Evolutionary conservation across 2,329 filamentous ascomycete species (phyloP).

Genomic region (Penicillium sp.): DNA sequence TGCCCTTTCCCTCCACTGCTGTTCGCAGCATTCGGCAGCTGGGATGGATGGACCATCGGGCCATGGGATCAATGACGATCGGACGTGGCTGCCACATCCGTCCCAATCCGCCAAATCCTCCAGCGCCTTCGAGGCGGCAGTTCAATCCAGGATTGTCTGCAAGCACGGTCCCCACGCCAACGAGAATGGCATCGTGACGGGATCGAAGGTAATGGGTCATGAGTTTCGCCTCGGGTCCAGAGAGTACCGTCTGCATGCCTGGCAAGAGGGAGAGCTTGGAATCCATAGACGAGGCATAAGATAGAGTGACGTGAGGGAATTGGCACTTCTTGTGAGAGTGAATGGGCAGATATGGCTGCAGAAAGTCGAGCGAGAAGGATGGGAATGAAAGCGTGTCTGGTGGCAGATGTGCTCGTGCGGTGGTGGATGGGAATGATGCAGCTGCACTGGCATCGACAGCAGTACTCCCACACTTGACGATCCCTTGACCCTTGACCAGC

Average conservation of each 20-base stretch:
- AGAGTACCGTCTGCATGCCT: conserved; percentile 74
- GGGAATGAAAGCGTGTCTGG: conserved; percentile 44
- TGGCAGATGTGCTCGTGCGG: conserved; percentile 21
- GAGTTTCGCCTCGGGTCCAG: conserved; percentile 73
- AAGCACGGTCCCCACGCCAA: conserved; percentile 77
- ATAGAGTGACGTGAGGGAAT: conserved; percentile 65
- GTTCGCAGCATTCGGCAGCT: conserved; percentile 62
- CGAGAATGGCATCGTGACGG: conserved; percentile 73
- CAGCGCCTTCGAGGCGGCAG: conserved; percentile 61
- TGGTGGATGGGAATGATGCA: conserved; percentile 6
- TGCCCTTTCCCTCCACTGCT: conserved; percentile 58
- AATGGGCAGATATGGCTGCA: conserved; percentile 49
- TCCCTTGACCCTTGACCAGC: conserved; percentile 40
- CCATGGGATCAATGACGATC: conserved; percentile 71
- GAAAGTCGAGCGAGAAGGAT: conserved; percentile 39
- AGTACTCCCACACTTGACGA: conserved; percentile 28
- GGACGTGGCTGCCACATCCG: conserved; percentile 66
- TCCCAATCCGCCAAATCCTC: conserved; percentile 50
- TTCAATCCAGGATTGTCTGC: conserved; percentile 84
- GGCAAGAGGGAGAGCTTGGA: conserved; percentile 69
- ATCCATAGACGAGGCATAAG: conserved; percentile 87
- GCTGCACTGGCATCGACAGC: conserved; percentile 11
- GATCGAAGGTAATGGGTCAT: conserved; percentile 91
- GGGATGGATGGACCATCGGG: conserved; percentile 61
- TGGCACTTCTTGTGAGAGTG: conserved; percentile 24